phyloP scores from a whole-genome alignment of 2,329 filamentous ascomycete species.

The Pseudogymnoascus sp. region DNA sequence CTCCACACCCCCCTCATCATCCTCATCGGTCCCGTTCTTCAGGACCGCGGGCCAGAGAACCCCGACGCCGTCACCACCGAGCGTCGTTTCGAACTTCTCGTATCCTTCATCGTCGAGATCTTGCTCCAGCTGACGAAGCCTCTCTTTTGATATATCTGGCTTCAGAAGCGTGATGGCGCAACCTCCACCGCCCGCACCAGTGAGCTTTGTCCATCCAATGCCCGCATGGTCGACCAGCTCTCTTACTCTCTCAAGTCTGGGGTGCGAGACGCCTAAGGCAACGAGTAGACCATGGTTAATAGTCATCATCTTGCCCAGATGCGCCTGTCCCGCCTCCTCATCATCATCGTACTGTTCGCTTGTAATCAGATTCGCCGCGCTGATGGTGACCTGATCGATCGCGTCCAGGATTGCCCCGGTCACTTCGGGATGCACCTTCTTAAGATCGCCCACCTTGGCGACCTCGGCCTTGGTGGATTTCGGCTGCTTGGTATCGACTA shows the following conservation, averaged over 20 bases:
- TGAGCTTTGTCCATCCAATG: slow-evolving; percentile 95
- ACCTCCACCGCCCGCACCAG: slow-evolving; percentile 88
- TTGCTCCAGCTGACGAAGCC: slow-evolving; percentile 53
- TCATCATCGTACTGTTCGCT: slow-evolving; percentile 59
- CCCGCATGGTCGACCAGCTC: slow-evolving; percentile 83
- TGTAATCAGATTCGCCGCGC: slow-evolving; percentile 45
- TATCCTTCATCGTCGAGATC: slow-evolving; percentile 66
- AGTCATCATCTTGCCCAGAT: slow-evolving; percentile 78
- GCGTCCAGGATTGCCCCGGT: slow-evolving; percentile 75
- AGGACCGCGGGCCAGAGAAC: slow-evolving; percentile 89
- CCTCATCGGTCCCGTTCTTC: slow-evolving; percentile 72
- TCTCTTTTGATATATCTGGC: slow-evolving; percentile 48
- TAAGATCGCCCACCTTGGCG: slow-evolving; percentile 70
- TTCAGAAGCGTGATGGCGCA: slow-evolving; percentile 89
- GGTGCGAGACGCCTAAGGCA: slow-evolving; percentile 90
- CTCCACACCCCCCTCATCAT: slow-evolving; percentile 74
- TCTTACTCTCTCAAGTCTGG: slow-evolving; percentile 80
- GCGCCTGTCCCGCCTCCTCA: slow-evolving; percentile 54
- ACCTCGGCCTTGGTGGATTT: slow-evolving; percentile 84
- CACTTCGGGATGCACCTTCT: slow-evolving; percentile 62
- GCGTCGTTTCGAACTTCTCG: slow-evolving; percentile 74
- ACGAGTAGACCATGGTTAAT: slow-evolving; percentile 90
- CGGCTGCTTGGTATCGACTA: slow-evolving; percentile 81
- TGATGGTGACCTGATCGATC: slow-evolving; percentile 63
- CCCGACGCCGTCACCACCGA: slow-evolving; percentile 88